Evolutionary conservation across 2,329 filamentous ascomycete species (phyloP).

Genomic region (Clarireedia homoeocarpa): DNA sequence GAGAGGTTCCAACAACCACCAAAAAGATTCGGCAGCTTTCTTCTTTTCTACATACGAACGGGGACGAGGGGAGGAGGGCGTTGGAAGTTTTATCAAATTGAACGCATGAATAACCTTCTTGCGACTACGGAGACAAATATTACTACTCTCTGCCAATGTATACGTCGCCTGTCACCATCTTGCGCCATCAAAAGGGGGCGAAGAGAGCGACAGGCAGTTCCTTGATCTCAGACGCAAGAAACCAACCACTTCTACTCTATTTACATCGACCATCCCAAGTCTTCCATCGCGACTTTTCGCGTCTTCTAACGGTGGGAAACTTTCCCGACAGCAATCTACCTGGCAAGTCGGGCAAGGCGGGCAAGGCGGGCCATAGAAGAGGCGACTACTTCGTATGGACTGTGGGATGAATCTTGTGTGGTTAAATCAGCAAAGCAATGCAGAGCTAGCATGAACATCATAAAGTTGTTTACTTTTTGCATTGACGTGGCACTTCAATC

Average conservation of each 20-base stretch:
- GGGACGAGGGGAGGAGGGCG: not conserved
- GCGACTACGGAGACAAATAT: not conserved
- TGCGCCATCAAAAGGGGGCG: not conserved
- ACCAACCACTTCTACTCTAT: not conserved
- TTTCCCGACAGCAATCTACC: not conserved
- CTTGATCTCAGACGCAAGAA: conserved; percentile 1
- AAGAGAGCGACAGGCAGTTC: not conserved
- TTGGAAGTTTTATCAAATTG: not conserved
- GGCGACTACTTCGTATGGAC: not conserved
- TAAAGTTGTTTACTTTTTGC: not conserved
- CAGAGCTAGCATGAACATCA: not conserved
- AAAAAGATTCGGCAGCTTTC: not conserved
- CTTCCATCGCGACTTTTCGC: not conserved
- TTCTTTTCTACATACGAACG: not conserved
- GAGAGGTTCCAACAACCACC: not conserved
- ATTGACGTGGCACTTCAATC: conserved; percentile 1
- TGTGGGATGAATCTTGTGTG: not conserved
- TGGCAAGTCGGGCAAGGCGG: not conserved
- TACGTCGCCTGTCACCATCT: not conserved
- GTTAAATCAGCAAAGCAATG: not conserved
- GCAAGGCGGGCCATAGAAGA: not conserved
- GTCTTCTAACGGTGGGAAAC: not conserved
- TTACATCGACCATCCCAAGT: not conserved
- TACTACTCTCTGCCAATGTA: not conserved
- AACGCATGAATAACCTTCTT: not conserved